phyloP scores from a whole-genome alignment of 306 rosid genomes.

The Rosa persica region DNA sequence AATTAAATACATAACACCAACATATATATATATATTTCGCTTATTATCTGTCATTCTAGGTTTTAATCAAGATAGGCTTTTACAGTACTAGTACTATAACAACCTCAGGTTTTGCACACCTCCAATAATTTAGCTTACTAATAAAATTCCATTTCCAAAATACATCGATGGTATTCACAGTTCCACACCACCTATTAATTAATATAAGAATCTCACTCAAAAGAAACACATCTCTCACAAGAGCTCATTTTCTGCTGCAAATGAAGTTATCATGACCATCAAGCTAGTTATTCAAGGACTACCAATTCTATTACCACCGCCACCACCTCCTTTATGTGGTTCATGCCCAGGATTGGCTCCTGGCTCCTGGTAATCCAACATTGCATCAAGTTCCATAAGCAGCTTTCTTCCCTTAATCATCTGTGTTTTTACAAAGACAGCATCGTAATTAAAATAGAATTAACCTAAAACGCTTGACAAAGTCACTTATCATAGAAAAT shows the following conservation, averaged over 20 bases:
- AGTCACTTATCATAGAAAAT: background rate
- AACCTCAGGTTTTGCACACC: background rate
- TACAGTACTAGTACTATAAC: background rate
- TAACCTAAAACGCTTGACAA: background rate
- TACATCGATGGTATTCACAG: constrained; percentile 4
- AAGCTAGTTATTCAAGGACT: constrained; percentile 2
- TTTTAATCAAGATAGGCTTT: background rate
- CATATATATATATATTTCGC: background rate
- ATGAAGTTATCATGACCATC: background rate
- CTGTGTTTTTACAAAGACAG: constrained; percentile 12
- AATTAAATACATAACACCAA: background rate
- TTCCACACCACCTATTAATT: background rate
- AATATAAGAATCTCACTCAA: background rate
- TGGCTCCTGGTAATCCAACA: constrained; percentile 45
- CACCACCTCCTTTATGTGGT: constrained; percentile 34
- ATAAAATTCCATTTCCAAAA: background rate
- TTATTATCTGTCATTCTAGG: background rate
- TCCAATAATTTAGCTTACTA: constrained; percentile 6
- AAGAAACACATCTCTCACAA: constrained; percentile 17
- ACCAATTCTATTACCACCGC: constrained; percentile 21
- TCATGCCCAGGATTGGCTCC: constrained; percentile 50
- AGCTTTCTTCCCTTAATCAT: constrained; percentile 40
- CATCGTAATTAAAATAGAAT: background rate
- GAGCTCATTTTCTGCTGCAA: background rate
- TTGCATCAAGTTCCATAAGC: constrained; percentile 32